Conservation (phyloP, 805 yeast genomes). For the Spathaspora arborariae region DNA sequence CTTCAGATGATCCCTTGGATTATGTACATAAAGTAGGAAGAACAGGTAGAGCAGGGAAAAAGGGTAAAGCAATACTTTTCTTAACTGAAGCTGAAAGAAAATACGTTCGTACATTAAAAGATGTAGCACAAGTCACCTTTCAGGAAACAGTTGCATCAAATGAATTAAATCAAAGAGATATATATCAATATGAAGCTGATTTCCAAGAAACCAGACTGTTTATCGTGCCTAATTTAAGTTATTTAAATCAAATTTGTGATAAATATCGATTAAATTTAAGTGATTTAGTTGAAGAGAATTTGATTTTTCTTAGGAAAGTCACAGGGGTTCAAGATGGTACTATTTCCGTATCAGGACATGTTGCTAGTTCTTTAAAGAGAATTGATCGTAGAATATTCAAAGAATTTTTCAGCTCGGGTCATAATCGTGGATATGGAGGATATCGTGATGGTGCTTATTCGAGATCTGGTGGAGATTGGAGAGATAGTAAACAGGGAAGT, state of each 20-base stretch:
- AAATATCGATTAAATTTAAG: slow-evolving; percentile 13
- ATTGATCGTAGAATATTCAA: slow-evolving; percentile 10
- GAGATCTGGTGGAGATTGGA: slow-evolving; percentile 2
- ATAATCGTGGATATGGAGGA: too few species aligned
- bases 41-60: slow-evolving; percentile 88
- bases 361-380: background rate
- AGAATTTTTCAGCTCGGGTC: slow-evolving; percentile 20
- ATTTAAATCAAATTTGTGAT: slow-evolving; percentile 20
- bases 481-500: slow-evolving; percentile 4
- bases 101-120: slow-evolving; percentile 47
- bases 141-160: slow-evolving; percentile 38
- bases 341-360: slow-evolving; percentile 2
- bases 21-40: slow-evolving; percentile 94
- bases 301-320: slow-evolving; percentile 19
- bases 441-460: slow-evolving; percentile 3
- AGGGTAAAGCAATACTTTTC: slow-evolving; percentile 67
- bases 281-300: slow-evolving; percentile 28
- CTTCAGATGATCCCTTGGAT: slow-evolving; percentile 70
- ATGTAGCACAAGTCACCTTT: slow-evolving; percentile 53
- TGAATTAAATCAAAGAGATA: slow-evolving; percentile 17
- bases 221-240: slow-evolving; percentile 23
- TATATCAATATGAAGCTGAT: slow-evolving; percentile 14
- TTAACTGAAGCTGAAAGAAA: slow-evolving; percentile 53
- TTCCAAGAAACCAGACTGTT: slow-evolving; percentile 22
- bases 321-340: slow-evolving; percentile 17